Percentiles rank a stretch among this genome's conserved stretches.
These are phyloP conservation scores for Tubosaeta sp. DNA, from an alignment of 768 basidiomycete species.

Conservation along the genomic window DNA sequence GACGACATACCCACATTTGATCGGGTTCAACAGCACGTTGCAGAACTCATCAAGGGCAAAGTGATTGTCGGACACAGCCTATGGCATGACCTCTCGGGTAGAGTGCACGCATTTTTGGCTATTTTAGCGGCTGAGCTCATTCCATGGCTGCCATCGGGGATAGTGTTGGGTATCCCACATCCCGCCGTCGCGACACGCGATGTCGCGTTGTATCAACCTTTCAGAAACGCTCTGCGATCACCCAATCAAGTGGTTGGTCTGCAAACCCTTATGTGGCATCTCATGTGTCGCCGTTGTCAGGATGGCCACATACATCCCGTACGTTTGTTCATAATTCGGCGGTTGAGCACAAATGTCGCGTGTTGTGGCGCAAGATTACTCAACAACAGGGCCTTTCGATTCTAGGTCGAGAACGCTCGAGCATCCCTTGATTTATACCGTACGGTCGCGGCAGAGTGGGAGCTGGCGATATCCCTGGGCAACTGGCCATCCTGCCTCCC, in stretches of 20 bases:
- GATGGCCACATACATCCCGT: slow-evolving; percentile 72
- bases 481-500: slow-evolving; percentile 77
- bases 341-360: not conserved
- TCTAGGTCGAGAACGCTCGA: slow-evolving; percentile 74
- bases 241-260: slow-evolving; percentile 69
- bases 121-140: slow-evolving; percentile 7
- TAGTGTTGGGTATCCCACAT: slow-evolving; percentile 79
- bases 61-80: slow-evolving; percentile 72
- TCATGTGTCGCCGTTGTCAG: slow-evolving; percentile 76
- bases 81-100: slow-evolving; percentile 81
- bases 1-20: slow-evolving; percentile 49
- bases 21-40: slow-evolving; percentile 62
- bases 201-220: slow-evolving; percentile 77
- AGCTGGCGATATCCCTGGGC: slow-evolving; percentile 49
- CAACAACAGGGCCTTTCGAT: slow-evolving; percentile 1
- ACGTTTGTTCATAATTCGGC: slow-evolving; percentile 27
- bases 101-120: slow-evolving; percentile 8
- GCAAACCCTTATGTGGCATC: slow-evolving; percentile 75
- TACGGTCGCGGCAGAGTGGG: slow-evolving; percentile 64
- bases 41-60: slow-evolving; percentile 63
- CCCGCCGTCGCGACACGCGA: slow-evolving; percentile 75
- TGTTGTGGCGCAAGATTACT: slow-evolving; percentile 9
- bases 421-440: slow-evolving; percentile 50
- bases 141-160: slow-evolving; percentile 7
- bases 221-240: slow-evolving; percentile 63